Percentiles rank a stretch among this genome's conserved stretches.
Evolutionary conservation across 805 yeast genomes (phyloP).

Genomic region (Candida tammaniensis): DNA sequence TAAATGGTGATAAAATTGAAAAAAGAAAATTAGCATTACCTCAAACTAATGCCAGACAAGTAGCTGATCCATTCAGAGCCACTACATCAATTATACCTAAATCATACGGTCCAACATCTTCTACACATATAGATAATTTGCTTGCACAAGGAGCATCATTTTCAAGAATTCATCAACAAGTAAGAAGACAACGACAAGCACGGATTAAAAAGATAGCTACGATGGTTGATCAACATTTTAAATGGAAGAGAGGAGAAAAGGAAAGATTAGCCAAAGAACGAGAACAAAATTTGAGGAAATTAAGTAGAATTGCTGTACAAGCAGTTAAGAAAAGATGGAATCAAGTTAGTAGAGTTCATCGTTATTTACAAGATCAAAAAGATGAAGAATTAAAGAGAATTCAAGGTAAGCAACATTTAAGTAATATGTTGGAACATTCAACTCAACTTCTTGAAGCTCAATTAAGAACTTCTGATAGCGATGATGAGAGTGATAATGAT

Average conservation of each 20-base stretch:
- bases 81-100: slow-evolving; percentile 40
- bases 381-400: slow-evolving; percentile 75
- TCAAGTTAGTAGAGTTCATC: slow-evolving; percentile 79
- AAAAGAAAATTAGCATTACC: slow-evolving; percentile 45
- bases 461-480: slow-evolving; percentile 44
- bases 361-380: slow-evolving; percentile 69
- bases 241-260: slow-evolving; percentile 81
- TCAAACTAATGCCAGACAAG: slow-evolving; percentile 33
- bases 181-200: slow-evolving; percentile 60
- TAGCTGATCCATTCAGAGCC: slow-evolving; percentile 45
- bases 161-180: slow-evolving; percentile 66
- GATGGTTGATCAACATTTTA: slow-evolving; percentile 85
- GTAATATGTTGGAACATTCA: slow-evolving; percentile 86
- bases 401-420: slow-evolving; percentile 82
- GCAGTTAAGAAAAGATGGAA: slow-evolving; percentile 91
- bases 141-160: slow-evolving; percentile 72
- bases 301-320: slow-evolving; percentile 79
- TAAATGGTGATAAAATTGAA: slow-evolving; percentile 48
- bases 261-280: slow-evolving; percentile 75
- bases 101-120: slow-evolving; percentile 41
- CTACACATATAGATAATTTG: slow-evolving; percentile 70
- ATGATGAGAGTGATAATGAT: slow-evolving; percentile 13
- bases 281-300: slow-evolving; percentile 62
- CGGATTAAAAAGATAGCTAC: slow-evolving; percentile 69
- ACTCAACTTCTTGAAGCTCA: slow-evolving; percentile 89